phyloP scores from a whole-genome alignment of 1,139 yeast genomes.

The Hansenula anomala region DNA sequence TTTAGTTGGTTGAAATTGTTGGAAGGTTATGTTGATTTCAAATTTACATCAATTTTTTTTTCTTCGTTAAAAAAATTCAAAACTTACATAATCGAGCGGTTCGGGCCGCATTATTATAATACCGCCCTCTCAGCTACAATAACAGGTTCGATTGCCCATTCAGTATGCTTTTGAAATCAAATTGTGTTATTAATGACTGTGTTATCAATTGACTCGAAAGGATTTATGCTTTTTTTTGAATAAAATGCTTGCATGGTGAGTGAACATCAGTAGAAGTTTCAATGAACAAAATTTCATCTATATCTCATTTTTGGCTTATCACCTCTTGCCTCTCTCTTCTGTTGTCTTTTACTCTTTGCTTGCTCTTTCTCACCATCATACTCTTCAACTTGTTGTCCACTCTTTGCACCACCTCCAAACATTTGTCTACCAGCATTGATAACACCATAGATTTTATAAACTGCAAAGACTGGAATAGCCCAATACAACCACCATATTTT shows the following conservation, averaged over 20 bases:
- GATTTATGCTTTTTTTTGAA: too few species aligned
- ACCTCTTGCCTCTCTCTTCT: conserved; percentile 44
- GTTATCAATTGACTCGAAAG: too few species aligned
- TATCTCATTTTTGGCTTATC: conserved; percentile 30
- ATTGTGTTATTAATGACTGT: too few species aligned
- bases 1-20: not conserved
- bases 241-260: too few species aligned
- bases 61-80: too few species aligned
- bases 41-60: not conserved
- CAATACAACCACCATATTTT: conserved; percentile 57
- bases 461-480: conserved; percentile 48
- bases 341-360: conserved; percentile 46
- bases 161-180: too few species aligned
- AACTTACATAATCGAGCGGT: not conserved
- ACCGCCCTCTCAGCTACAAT: too few species aligned
- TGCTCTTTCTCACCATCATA: conserved; percentile 6
- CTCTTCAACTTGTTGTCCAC: conserved; percentile 9
- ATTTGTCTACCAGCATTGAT: conserved; percentile 26
- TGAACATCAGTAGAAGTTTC: too few species aligned
- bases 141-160: too few species aligned
- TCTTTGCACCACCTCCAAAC: conserved; percentile 21
- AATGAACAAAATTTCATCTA: too few species aligned
- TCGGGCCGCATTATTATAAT: too few species aligned
- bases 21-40: not conserved
- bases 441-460: conserved; percentile 43